phyloP scores from a whole-genome alignment of 768 basidiomycete species.

The Podaxis pistillaris region DNA sequence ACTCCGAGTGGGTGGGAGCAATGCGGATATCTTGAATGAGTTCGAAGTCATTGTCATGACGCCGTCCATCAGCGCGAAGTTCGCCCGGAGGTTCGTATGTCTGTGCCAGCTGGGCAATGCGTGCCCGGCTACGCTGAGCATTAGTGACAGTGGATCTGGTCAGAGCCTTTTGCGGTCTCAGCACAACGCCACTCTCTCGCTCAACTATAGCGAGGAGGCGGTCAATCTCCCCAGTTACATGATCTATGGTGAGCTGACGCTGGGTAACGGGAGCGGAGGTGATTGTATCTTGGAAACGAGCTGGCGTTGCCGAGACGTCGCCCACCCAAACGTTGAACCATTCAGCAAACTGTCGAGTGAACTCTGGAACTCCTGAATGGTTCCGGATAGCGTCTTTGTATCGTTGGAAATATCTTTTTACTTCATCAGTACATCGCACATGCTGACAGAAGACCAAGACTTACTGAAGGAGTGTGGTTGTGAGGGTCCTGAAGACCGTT shows the following conservation, averaged over 20 bases:
- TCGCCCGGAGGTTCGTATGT: slow-evolving; percentile 57
- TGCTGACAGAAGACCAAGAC: no score
- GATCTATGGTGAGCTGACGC: slow-evolving; percentile 33
- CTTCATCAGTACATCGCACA: no score
- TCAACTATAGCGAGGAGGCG: slow-evolving; percentile 45
- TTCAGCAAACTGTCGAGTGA: no score
- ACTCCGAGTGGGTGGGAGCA: slow-evolving; percentile 68
- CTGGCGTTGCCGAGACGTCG: no score
- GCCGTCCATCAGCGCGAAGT: slow-evolving; percentile 44
- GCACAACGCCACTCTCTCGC: slow-evolving; percentile 43
- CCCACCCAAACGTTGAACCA: no score
- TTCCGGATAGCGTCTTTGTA: no score
- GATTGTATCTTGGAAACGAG: slow-evolving; percentile 35
- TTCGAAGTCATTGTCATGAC: slow-evolving; percentile 68
- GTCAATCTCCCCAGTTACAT: slow-evolving; percentile 33
- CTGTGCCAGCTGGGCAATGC: slow-evolving; percentile 27
- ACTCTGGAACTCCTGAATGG: no score
- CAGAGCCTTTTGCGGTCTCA: slow-evolving; percentile 17
- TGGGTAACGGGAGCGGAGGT: slow-evolving; percentile 23
- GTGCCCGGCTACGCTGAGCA: slow-evolving; percentile 34
- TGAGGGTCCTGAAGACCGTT: no score
- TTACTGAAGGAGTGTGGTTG: no score
- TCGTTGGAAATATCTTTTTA: no score
- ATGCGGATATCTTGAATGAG: slow-evolving; percentile 61
- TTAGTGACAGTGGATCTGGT: neutral